Conservation (phyloP, 2,329 filamentous ascomycete species). For the Dactylellina parvicollis region DNA sequence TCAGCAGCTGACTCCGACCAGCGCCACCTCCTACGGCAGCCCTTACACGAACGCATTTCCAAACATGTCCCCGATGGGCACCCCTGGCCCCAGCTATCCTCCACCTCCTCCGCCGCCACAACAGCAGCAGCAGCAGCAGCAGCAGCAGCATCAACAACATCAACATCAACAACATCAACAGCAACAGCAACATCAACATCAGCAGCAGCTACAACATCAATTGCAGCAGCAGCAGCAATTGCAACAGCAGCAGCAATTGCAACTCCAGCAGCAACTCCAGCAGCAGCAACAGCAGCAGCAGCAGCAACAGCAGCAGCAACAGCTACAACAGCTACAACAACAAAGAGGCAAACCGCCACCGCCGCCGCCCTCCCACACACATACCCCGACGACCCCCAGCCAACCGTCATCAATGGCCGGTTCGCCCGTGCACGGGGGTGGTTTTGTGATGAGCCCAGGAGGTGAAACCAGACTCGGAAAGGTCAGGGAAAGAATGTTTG, state of each 20-base stretch:
- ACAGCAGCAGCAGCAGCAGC: conserved; percentile 25
- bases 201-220: conserved; percentile 17
- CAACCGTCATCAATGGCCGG: conserved; percentile 28
- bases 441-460: conserved; percentile 32
- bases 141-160: conserved; percentile 39
- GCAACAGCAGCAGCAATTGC: conserved; percentile 30
- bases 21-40: conserved; percentile 44
- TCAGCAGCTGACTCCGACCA: conserved; percentile 50
- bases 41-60: conserved; percentile 33
- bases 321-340: conserved; percentile 29
- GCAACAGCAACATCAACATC: conserved; percentile 17
- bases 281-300: conserved; percentile 17
- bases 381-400: conserved; percentile 39
- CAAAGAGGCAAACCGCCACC: conserved; percentile 36
- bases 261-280: conserved; percentile 52
- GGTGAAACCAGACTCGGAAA: conserved; percentile 20
- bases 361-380: conserved; percentile 34
- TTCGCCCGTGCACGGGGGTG: conserved; percentile 44
- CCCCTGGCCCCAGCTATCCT: conserved; percentile 37
- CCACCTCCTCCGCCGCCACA: conserved; percentile 24
- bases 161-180: conserved; percentile 50
- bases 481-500: conserved; percentile 51
- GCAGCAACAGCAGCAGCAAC: conserved; percentile 19
- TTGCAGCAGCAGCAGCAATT: conserved; percentile 33
- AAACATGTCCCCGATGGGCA: conserved; percentile 45